Base-by-base conservation (phyloP, 1,284 basidiomycete genomes). In the Laetiporus sulphureus region DNA sequence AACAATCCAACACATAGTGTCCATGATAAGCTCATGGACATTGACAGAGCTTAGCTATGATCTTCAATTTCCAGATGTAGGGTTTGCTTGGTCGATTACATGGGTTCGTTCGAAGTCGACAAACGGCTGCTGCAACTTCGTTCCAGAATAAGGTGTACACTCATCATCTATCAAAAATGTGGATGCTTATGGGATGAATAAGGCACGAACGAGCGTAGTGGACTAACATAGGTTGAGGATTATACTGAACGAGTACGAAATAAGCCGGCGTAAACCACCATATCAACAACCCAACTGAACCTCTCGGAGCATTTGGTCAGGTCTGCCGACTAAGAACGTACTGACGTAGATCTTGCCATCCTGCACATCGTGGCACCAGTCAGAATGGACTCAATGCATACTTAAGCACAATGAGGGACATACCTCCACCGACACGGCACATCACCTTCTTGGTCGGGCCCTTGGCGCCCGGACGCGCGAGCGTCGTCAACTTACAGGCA, bases 291-390 rank as follows among this genome's bases (percentile, higher is more conserved):
- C n/a, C 25, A 27, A 13, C 25, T 27, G 25, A n/a, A n/a, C n/a
- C n/a, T n/a, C n/a, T n/a, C n/a, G n/a, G n/a, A n/a, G n/a, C n/a
- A n/a, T n/a, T n/a, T 13, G 7, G 15, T 36, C 36, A n/a, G 31
- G 32, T 33, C 47, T 67, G 63, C 35, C 85, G 80, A 60, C 80
- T 86, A 40, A 85, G 64, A 54, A 91, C 75, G 62, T 88, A 91
- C 52, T 84, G 65, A 54, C 79, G 79, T 47, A 93, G 68, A 63
- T 91, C 89, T 58, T 90, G 86, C 90, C 89, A 93, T 31, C 89
- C 88, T 83, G 61, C 39, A 48, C 41, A 22, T 32, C 32, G 35
- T 29, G 29, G 41, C 21, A 15, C 18, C n/a, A 23, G 42, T 33
- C 8, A 36, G 34, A 18, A 15, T 19, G 13, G 13, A n/a, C n/a